Evolutionary conservation across 139 green algal genomes (phyloP), one percentile per base, ranked within the genome.

Genomic region (Coccomyxa sp.): DNA sequence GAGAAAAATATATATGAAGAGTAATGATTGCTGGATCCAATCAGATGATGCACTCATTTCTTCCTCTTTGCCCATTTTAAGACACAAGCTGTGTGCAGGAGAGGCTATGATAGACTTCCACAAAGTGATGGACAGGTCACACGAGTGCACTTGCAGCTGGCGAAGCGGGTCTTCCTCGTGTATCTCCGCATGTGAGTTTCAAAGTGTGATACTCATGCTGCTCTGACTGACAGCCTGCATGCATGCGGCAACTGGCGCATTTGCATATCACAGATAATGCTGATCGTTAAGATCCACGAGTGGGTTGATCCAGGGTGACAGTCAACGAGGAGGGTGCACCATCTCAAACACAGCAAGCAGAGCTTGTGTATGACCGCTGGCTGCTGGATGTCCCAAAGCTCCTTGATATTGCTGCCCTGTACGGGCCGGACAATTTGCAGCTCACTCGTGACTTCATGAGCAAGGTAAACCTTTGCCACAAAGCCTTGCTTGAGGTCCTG

Each of bases 311-410:
- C 76, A 38, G 76, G 60, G 68, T 76, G 45, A 51, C 79, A 77
- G 21, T 21, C 38, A 58, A 10, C 28, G 31, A 13, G 76, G 68
- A 58, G 32, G 23, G 58, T 58, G 67, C 13, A 17, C 31, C 68
- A 16, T 10, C 80, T 79, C n/a, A 38, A 28, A 79, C 63, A 58
- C 57, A 90, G 57, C 87, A 89, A 67, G 85, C 85, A 58, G 45
- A 77, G 0, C 66, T 89, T 32, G 63, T 96, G 71, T 89, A 92
- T 60, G 82, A 92, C 58, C 74, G 68, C 66, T 88, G 87, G 83
- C 77, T 95, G 57, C 84, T 97, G 79, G 90, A 94, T 74, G 67
- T 96, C 28, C 93, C 94, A 10, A 92, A 93, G 86, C 84, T 97
- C 12, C 79, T 96, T 81, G 94, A 97, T 77, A 16, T 95, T 16